Percentiles rank a stretch among this genome's conserved stretches.
Evolutionary conservation across 148 eudicot species (phyloP).

Genomic region (Heliosperma pusillum): DNA sequence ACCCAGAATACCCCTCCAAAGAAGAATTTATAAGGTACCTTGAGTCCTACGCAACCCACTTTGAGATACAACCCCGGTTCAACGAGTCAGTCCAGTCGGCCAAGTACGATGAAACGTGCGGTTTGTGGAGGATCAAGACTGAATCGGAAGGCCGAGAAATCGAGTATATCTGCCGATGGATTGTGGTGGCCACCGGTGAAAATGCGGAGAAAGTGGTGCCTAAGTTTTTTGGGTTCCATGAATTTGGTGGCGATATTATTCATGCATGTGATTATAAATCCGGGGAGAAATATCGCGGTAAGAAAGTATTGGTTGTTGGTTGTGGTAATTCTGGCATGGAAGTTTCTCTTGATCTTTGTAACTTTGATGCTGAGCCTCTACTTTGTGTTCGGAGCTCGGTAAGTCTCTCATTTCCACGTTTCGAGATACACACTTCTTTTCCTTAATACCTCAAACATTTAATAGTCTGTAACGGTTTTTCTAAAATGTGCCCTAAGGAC

Average conservation of each 20-base stretch:
- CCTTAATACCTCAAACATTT: too few relatives aligned
- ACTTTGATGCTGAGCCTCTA: slow-evolving; percentile 56
- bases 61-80: slow-evolving; percentile 59
- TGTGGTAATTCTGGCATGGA: slow-evolving; percentile 99
- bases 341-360: slow-evolving; percentile 88
- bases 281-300: slow-evolving; percentile 53
- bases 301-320: slow-evolving; percentile 74
- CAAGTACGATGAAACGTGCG: slow-evolving; percentile 61
- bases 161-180: slow-evolving; percentile 86
- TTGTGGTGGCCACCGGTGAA: slow-evolving; percentile 94
- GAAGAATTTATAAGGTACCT: slow-evolving; percentile 63
- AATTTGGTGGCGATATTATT: slow-evolving; percentile 59
- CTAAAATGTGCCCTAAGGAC: too few relatives aligned
- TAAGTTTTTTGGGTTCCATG: slow-evolving; percentile 65
- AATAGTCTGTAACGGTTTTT: too few relatives aligned
- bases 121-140: slow-evolving; percentile 54
- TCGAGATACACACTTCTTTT: too few relatives aligned
- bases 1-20: slow-evolving; percentile 72
- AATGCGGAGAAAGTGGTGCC: slow-evolving; percentile 92
- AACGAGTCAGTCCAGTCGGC: slow-evolving; percentile 66
- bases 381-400: slow-evolving; percentile 83
- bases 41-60: slow-evolving; percentile 53
- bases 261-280: slow-evolving; percentile 84
- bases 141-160: slow-evolving; percentile 30
- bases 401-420: slow-evolving; percentile 15